Percentiles rank a stretch among this genome's conserved stretches.
Evolutionary conservation across 805 yeast species (phyloP).

Genomic region (Ogataea ganodermae): DNA sequence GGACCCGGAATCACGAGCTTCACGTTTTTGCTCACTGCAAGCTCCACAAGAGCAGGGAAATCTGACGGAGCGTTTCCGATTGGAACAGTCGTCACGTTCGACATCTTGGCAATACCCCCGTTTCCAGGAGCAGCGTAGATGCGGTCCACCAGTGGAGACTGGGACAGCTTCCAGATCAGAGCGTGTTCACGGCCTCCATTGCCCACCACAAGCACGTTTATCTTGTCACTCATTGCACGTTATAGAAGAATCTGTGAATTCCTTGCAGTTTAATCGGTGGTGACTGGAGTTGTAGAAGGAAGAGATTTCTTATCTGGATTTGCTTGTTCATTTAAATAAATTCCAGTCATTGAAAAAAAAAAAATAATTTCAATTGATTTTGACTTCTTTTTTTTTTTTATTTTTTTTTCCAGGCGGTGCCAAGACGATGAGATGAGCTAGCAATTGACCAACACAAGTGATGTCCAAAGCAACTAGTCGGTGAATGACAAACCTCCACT

Average conservation of each 20-base stretch:
- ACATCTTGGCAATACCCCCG: slow-evolving; percentile 75
- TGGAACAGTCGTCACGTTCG: slow-evolving; percentile 68
- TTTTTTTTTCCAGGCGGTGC: slow-evolving; percentile 1
- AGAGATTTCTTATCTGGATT: neutral
- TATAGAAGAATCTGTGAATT: neutral
- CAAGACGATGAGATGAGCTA: too few species aligned
- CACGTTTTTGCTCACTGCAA: slow-evolving; percentile 68
- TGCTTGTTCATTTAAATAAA: neutral
- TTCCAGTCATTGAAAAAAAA: slow-evolving; percentile 3
- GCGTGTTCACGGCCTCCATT: slow-evolving; percentile 99
- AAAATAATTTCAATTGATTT: slow-evolving; percentile 6
- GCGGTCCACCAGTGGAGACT: slow-evolving; percentile 68
- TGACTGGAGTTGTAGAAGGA: neutral
- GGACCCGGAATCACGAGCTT: slow-evolving; percentile 94
- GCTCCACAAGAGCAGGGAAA: slow-evolving; percentile 67
- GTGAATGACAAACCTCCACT: too few species aligned
- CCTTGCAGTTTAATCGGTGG: neutral
- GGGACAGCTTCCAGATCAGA: slow-evolving; percentile 84
- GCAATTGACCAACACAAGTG: too few species aligned
- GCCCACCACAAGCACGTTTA: slow-evolving; percentile 82
- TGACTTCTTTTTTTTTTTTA: slow-evolving; percentile 7
- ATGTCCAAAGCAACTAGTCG: too few species aligned
- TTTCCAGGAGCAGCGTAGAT: slow-evolving; percentile 96
- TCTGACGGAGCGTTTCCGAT: slow-evolving; percentile 67
- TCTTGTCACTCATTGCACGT: slow-evolving; percentile 20